Evolutionary conservation across 176 grass and related monocot genomes (phyloP).

Genomic region (Raddia guianensis): DNA sequence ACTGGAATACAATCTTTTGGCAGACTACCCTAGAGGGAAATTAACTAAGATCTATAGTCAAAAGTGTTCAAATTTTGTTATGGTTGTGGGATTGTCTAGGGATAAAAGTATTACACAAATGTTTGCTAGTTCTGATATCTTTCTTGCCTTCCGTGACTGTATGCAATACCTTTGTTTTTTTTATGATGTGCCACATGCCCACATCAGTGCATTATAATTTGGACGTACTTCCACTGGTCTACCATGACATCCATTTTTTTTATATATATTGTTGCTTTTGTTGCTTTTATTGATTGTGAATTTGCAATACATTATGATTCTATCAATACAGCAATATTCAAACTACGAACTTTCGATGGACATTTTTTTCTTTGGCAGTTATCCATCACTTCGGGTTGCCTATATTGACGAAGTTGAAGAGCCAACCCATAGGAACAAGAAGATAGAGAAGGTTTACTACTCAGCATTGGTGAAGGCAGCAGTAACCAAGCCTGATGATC

Average conservation of each 20-base stretch:
- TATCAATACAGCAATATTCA: slow-evolving; percentile 17
- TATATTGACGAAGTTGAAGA: slow-evolving; percentile 99
- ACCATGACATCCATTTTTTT: not conserved
- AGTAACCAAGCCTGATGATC: slow-evolving; percentile 66
- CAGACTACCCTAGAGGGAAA: not conserved
- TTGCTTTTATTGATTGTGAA: not conserved
- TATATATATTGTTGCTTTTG: not conserved
- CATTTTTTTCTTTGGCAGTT: slow-evolving; percentile 55
- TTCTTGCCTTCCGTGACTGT: slow-evolving; percentile 9
- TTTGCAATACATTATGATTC: slow-evolving; percentile 21
- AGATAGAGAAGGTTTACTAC: slow-evolving; percentile 93
- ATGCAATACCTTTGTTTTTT: slow-evolving; percentile 8
- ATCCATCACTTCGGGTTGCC: slow-evolving; percentile 91
- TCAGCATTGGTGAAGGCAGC: slow-evolving; percentile 75
- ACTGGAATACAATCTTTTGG: slow-evolving; percentile 13
- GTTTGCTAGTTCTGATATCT: slow-evolving; percentile 4
- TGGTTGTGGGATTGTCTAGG: not conserved
- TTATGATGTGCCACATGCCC: not conserved
- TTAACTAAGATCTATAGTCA: slow-evolving; percentile 9
- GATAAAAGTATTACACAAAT: slow-evolving; percentile 16
- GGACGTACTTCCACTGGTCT: not conserved
- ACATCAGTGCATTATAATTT: not conserved
- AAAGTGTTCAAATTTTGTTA: slow-evolving; percentile 9
- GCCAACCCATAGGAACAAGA: slow-evolving; percentile 56
- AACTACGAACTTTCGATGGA: slow-evolving; percentile 6